A percentile compares a stretch with the other conserved stretches of the same genome.
Evolutionary conservation across 352 stramenopile species (phyloP).

Genomic region (Aphanomyces stellatus): DNA sequence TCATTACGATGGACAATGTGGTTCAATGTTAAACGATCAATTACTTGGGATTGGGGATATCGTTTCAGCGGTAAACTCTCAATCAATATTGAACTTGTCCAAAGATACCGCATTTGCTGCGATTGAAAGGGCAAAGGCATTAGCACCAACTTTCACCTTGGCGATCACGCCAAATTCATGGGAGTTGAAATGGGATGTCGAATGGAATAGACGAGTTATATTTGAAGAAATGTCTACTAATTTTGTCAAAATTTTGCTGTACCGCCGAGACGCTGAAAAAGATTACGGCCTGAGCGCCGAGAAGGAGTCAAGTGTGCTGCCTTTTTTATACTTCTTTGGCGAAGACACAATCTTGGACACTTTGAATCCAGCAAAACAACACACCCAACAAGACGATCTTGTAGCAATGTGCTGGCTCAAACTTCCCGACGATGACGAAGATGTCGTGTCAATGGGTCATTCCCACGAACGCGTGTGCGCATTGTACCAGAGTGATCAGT

Average conservation of each 20-base stretch:
- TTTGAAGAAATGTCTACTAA: slow-evolving; percentile 45
- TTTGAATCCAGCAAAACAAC: slow-evolving; percentile 77
- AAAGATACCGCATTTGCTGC: slow-evolving; percentile 66
- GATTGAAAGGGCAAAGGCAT: slow-evolving; percentile 48
- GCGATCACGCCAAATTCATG: slow-evolving; percentile 1
- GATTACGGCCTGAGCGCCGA: slow-evolving; percentile 66
- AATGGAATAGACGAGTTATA: slow-evolving; percentile 78
- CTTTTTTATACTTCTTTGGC: slow-evolving; percentile 84
- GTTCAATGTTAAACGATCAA: slow-evolving; percentile 45
- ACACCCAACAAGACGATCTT: slow-evolving; percentile 67
- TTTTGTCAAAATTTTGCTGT: slow-evolving; percentile 65
- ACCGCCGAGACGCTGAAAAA: slow-evolving; percentile 56
- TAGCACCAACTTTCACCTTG: neutral
- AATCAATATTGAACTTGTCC: slow-evolving; percentile 76
- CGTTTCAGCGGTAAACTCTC: slow-evolving; percentile 62
- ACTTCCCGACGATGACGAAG: slow-evolving; percentile 35
- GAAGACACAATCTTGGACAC: slow-evolving; percentile 82
- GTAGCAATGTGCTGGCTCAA: slow-evolving; percentile 71
- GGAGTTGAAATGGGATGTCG: slow-evolving; percentile 38
- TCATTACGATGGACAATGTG: slow-evolving; percentile 51
- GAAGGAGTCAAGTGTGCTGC: slow-evolving; percentile 77
- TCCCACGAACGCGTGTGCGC: slow-evolving; percentile 52
- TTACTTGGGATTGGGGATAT: slow-evolving; percentile 73
- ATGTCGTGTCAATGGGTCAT: slow-evolving; percentile 21
- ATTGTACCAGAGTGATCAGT: slow-evolving; percentile 34